phyloP scores from a whole-genome alignment of 371 early-diverging fungal genomes.

The Amoeboaphelidium protococcarum region DNA sequence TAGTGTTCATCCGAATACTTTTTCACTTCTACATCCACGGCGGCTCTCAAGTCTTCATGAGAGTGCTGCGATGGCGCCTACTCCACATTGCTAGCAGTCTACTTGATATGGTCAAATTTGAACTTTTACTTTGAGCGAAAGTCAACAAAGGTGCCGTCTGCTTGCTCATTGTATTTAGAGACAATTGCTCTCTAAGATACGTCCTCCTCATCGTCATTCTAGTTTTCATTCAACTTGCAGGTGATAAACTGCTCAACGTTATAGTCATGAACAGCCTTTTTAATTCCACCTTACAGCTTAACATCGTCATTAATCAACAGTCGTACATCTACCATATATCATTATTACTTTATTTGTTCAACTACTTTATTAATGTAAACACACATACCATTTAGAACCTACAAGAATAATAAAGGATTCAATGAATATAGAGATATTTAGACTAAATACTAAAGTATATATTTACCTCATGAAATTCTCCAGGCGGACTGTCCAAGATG shows the following conservation, averaged over 20 bases:
- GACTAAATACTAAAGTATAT: slow-evolving; percentile 5
- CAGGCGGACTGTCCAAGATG: slow-evolving; percentile 66
- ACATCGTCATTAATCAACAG: slow-evolving; percentile 54
- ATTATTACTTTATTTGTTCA: background rate
- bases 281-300: slow-evolving; percentile 35
- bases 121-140: slow-evolving; percentile 36
- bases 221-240: slow-evolving; percentile 30
- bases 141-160: slow-evolving; percentile 34
- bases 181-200: slow-evolving; percentile 41
- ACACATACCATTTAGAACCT: background rate
- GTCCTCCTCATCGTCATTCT: too few species aligned
- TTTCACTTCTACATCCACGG: too few species aligned
- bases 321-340: slow-evolving; percentile 38
- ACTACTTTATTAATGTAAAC: background rate
- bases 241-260: slow-evolving; percentile 54
- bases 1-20: too few species aligned
- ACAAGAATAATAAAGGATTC: background rate
- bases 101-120: slow-evolving; percentile 39
- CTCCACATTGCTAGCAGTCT: too few species aligned
- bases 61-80: too few species aligned
- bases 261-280: slow-evolving; percentile 44
- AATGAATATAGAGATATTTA: background rate
- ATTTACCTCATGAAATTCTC: slow-evolving; percentile 84
- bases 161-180: slow-evolving; percentile 34
- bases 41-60: too few species aligned